Base-by-base conservation (phyloP, 352 stramenopile genomes). In the Globisporangium emineosum region DNA sequence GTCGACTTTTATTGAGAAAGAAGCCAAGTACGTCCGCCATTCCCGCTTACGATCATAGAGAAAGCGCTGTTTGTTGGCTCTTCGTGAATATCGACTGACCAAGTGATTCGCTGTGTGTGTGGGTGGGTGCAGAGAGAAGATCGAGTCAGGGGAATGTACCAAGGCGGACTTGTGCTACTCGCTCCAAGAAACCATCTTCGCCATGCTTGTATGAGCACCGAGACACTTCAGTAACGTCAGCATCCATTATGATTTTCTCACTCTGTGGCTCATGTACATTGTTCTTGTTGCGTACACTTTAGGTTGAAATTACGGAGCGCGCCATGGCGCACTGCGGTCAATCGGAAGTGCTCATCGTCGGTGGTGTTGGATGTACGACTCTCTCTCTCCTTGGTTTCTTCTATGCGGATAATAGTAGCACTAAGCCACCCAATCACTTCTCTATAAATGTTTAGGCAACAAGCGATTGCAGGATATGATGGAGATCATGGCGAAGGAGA, bases 111-210 rank as follows among this genome's bases (percentile, higher is more conserved):
- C 19, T 10, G 50, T n/a, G 8, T 49, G n/a, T 40, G 5, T 66
- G 50, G 13, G 8, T 49, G n/a, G 33, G 5, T 66, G 13, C 49
- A 95, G 86, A 55, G 77, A 88, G 47, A 95, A 95, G 56, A 79
- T 95, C 21, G 80, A 81, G 27, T 78, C 78, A 9, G 93, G 89
- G 5, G 81, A 97, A 62, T 98, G 93, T 69, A 99, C 96, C 17
- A 90, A 91, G 57, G 96, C 88, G 19, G 97, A 99, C 73, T 77
- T 99, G 60, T 99, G 98, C 75, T 99, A 98, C 70, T 99, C 96
- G 3, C 81, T 99, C 8, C 98, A 99, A 81, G 98, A 99, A 81
- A 99, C 97, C 27, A 93, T 99, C 47, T 99, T 99, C 84, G 97
- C 98, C 21, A 99, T 99, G 98, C 87, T 99, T 52, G 95, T 94